Evolutionary conservation across 208 protist species (phyloP).

Genomic region (Wallacemonas collosoma): DNA sequence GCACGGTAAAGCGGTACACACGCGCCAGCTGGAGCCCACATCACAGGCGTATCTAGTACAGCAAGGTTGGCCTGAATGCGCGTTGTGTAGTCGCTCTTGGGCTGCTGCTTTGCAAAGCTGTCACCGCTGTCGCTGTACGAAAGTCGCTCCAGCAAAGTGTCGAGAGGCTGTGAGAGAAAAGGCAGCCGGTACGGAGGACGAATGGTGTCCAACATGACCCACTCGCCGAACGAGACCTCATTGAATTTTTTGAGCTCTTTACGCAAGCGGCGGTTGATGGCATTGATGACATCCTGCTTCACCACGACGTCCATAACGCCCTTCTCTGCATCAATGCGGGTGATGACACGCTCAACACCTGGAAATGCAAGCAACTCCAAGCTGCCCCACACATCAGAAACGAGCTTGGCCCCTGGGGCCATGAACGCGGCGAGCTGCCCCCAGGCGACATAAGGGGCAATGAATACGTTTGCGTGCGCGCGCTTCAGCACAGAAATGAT

Average conservation of each 20-base stretch:
- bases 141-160: conserved; percentile 8
- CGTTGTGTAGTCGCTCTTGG: conserved; percentile 5
- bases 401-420: conserved; percentile 13
- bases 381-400: conserved; percentile 50
- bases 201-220: conserved; percentile 18
- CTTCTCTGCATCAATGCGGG: conserved; percentile 36
- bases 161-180: conserved; percentile 13
- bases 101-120: conserved; percentile 11
- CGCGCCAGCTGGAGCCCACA: not conserved
- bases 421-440: conserved; percentile 41
- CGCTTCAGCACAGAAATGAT: conserved; percentile 9
- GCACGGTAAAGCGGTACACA: conserved; percentile 12
- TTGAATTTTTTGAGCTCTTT: conserved; percentile 12
- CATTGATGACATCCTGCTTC: conserved; percentile 36
- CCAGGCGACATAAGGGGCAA: conserved; percentile 45
- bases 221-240: conserved; percentile 12
- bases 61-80: conserved; percentile 22
- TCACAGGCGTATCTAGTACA: conserved; percentile 23
- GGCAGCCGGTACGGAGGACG: conserved; percentile 16
- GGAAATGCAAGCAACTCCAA: conserved; percentile 51
- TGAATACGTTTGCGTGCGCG: not conserved
- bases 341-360: conserved; percentile 46
- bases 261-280: conserved; percentile 11
- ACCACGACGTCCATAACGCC: conserved; percentile 40
- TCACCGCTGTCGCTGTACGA: conserved; percentile 17